Evolutionary conservation across 2,329 filamentous ascomycete species (phyloP).

Genomic region (Sporothrix mexicana): DNA sequence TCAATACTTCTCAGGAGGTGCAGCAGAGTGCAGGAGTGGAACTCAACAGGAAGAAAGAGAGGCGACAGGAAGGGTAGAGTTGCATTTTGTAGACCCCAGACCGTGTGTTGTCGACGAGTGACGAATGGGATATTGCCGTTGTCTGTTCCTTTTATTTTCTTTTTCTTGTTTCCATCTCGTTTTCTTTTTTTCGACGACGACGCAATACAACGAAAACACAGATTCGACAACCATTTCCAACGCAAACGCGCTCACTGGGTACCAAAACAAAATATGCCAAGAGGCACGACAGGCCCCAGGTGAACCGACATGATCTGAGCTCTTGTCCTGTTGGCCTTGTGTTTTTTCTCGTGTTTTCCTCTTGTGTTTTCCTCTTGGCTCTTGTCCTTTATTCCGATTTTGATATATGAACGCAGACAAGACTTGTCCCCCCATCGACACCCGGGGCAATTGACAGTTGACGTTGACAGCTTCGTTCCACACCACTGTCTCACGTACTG

Average conservation of each 20-base stretch:
- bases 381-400: background rate
- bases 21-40: background rate
- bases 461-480: background rate
- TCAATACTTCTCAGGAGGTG: conserved; percentile 24
- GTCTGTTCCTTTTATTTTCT: background rate
- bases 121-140: background rate
- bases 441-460: background rate
- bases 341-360: too few species aligned
- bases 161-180: too few species aligned
- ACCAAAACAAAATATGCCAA: background rate
- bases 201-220: background rate
- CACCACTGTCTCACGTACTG: background rate
- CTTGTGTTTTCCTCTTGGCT: background rate
- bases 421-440: background rate
- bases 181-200: background rate
- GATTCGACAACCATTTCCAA: background rate
- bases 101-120: background rate
- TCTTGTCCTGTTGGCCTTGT: too few species aligned
- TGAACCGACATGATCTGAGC: background rate
- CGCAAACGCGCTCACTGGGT: background rate
- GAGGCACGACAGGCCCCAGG: background rate
- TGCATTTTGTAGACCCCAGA: background rate
- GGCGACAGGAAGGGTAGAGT: background rate
- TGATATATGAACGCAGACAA: background rate
- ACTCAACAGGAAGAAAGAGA: too few species aligned